These are phyloP conservation scores for Lichtheimia ramosa DNA, from an alignment of 371 early-diverging fungal genomes.

Conservation along the genomic window DNA sequence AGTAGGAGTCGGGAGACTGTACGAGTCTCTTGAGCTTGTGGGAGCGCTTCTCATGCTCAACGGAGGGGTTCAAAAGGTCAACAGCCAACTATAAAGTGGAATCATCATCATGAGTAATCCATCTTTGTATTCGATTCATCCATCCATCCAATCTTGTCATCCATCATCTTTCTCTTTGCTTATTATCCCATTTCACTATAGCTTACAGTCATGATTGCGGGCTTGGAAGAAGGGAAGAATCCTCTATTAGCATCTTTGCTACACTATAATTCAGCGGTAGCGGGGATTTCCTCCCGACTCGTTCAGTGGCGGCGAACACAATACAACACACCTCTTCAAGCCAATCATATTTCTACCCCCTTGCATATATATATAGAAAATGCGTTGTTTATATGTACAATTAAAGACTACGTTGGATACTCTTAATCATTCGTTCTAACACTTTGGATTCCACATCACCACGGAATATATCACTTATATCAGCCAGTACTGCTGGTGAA, in stretches of 20 bases:
- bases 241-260: neutral
- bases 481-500: slow-evolving; percentile 7
- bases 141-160: slow-evolving; percentile 25
- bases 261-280: neutral
- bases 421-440: neutral
- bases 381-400: slow-evolving; percentile 1
- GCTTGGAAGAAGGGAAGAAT: slow-evolving; percentile 38
- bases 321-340: no score
- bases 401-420: no score
- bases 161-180: slow-evolving; percentile 15
- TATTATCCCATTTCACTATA: slow-evolving; percentile 2
- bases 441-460: neutral
- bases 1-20: slow-evolving; percentile 99
- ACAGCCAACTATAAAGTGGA: slow-evolving; percentile 84
- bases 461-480: neutral
- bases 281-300: neutral
- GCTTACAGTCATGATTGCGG: slow-evolving; percentile 44
- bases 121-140: neutral
- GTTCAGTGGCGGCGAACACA: neutral
- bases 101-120: neutral
- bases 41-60: slow-evolving; percentile 89
- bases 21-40: slow-evolving; percentile 99
- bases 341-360: neutral
- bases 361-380: neutral
- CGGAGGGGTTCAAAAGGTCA: slow-evolving; percentile 98